Base-by-base conservation (phyloP, 345 rosid genomes). In the Melaleuca alternifolia region DNA sequence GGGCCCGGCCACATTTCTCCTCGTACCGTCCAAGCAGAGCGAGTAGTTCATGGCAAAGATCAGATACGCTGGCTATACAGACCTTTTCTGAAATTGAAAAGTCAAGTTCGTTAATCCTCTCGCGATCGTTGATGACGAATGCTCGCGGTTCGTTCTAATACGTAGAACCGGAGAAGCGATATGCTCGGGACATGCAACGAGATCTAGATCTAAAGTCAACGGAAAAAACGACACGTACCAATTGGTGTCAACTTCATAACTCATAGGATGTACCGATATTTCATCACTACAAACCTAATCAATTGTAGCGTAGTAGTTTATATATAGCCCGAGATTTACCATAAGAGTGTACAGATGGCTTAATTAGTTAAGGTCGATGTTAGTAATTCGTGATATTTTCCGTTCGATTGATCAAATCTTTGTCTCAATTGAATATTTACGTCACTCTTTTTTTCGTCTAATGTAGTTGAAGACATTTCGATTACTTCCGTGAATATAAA, bases 221-320 rank as follows among this genome's bases (percentile, higher is more conserved):
- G 6, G 0, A 62, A 62, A 59, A 62, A 0, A 0, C 1, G 15
- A 15, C 1, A 14, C 3, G 0, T 30, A 15, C 0, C 1, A 1
- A 7, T 41, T 3, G 8, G 8, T 14, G 0, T 62, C 1, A 30
- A 0, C 44, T 62, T 3, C 28, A 7, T 7, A 28, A 28, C 10
- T 15, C 4, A 13, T 1, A 61, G 2, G 8, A 61, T 28, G 13
- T 1, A 2, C 5, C 5, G 2, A 1, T 28, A 4, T 28, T 9
- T 28, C 11, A 3, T 15, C 21, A 2, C 11, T 0, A 65, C 0
- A 1, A 0, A 18, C 46, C 3, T 2, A 16, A 4, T 1, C 1
- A 0, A 18, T 18, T 10, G 33, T 18, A 2, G 18, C 24, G 4
- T 18, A 4, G 6, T 33, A 65, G 2, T 65, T 11, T 3, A 16